Evolutionary conservation across 2,329 filamentous ascomycete species (phyloP).

Genomic region (Aureobasidium sp.): DNA sequence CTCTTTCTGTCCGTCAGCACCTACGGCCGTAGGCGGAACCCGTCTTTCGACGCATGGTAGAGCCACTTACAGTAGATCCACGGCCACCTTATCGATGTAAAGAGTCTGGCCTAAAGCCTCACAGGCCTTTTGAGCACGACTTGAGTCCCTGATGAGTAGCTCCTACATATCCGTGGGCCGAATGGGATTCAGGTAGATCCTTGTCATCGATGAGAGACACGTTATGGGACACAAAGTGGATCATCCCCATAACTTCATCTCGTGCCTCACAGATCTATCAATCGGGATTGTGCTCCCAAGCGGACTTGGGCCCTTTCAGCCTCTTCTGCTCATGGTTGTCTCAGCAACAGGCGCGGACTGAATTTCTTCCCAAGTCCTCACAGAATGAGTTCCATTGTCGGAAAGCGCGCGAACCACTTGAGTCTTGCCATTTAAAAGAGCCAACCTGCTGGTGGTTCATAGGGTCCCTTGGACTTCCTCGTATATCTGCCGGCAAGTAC

Average conservation of each 20-base stretch:
- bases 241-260: neutral
- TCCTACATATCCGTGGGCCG: no score
- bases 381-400: no score
- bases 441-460: neutral
- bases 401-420: no score
- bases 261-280: neutral
- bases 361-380: neutral
- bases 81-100: neutral
- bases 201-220: neutral
- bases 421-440: no score
- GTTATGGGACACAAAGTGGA: neutral
- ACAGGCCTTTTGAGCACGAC: neutral
- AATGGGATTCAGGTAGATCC: no score
- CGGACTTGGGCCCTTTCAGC: neutral
- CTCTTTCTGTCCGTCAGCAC: constrained; percentile 15
- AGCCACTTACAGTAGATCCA: neutral
- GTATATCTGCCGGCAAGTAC: neutral
- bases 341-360: neutral
- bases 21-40: neutral
- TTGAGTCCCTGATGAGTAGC: neutral
- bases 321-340: neutral
- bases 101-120: neutral
- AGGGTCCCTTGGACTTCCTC: neutral
- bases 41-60: neutral
- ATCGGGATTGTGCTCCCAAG: neutral